Base-by-base conservation (phyloP, 2,329 filamentous ascomycete species). In the Calonectria crousiana region DNA sequence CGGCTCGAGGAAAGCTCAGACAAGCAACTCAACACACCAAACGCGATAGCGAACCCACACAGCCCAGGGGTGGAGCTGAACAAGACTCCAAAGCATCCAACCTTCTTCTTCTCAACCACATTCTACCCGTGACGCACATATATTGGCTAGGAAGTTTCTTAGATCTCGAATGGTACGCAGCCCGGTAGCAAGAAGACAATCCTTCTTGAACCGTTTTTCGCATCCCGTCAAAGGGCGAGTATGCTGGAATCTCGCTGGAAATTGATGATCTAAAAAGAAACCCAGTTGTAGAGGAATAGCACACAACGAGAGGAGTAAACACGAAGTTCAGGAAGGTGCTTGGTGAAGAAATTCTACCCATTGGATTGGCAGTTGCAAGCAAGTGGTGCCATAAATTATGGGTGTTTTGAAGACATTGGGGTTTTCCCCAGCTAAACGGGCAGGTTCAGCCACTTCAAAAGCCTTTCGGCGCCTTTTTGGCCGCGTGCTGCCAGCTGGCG, bases 381-480 rank as follows among this genome's bases (percentile, higher is more conserved):
- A 44, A 26, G 6, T 4, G 28, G 28, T 34, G 30, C 20, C 2
- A 49, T 65, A 14, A 20, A 44, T 13, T 10, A 83, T 83, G 78
- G 72, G 80, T 52, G 77, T 81, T 58, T 68, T 82, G 67, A 70
- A 70, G 47, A 53, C 68, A 62, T 49, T 65, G n/a, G 68, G 68
- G 58, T 58, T 70, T 38, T 70, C 68, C 23, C 68, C 68, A 49
- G 68, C 68, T n/a, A 83, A 78, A 73, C 78, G 78, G 70, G 81
- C 79, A 81, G 75, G 79, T 51, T 75, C 80, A 28, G 74, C 71
- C 64, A 78, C 74, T 16, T 74, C 73, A 38, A 81, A 77, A 60
- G 78, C 79, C 41, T 69, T 85, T 23, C 83, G 83, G 26, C 81
- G 78, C 71, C 76, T 83, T 68, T 81, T 85, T 73, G 78, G 82